phyloP scores from a whole-genome alignment of 495 filamentous ascomycete genomes.

The Xylaria cubensis region DNA sequence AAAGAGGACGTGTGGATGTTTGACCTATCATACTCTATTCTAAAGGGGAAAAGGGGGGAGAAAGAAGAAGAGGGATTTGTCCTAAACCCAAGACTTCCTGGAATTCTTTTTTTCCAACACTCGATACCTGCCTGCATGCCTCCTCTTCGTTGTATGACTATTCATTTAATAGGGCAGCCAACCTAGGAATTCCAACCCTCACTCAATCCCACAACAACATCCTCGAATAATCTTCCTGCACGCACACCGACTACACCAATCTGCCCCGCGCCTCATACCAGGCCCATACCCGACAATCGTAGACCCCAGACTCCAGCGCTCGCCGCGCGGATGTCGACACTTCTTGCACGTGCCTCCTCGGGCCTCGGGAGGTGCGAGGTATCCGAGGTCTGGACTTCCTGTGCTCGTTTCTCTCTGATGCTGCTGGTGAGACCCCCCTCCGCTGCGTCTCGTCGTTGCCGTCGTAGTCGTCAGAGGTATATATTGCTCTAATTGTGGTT shows the following conservation, averaged over 20 bases:
- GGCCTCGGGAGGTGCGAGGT: neutral
- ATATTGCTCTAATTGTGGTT: neutral
- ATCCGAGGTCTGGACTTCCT: neutral
- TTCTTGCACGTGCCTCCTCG: constrained; percentile 28
- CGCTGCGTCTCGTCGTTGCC: neutral
- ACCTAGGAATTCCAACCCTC: neutral
- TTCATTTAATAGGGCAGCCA: neutral
- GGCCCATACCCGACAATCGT: constrained; percentile 29
- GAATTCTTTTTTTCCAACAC: neutral
- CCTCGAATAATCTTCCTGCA: constrained; percentile 32
- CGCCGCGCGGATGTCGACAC: constrained; percentile 32
- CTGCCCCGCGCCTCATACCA: constrained; percentile 30
- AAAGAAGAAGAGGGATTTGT: neutral
- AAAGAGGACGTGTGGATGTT: constrained; percentile 1
- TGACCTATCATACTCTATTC: constrained; percentile 21
- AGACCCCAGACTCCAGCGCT: constrained; percentile 36
- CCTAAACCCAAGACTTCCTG: neutral
- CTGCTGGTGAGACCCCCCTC: neutral
- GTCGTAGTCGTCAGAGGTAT: neutral
- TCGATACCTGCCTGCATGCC: neutral
- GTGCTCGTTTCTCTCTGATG: neutral
- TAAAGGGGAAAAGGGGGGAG: constrained; percentile 1
- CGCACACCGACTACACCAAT: constrained; percentile 40
- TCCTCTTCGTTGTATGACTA: neutral
- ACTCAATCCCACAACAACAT: constrained; percentile 29